phyloP scores from a whole-genome alignment of 1,284 basidiomycete species.

The Moesziomyces globuligerus region DNA sequence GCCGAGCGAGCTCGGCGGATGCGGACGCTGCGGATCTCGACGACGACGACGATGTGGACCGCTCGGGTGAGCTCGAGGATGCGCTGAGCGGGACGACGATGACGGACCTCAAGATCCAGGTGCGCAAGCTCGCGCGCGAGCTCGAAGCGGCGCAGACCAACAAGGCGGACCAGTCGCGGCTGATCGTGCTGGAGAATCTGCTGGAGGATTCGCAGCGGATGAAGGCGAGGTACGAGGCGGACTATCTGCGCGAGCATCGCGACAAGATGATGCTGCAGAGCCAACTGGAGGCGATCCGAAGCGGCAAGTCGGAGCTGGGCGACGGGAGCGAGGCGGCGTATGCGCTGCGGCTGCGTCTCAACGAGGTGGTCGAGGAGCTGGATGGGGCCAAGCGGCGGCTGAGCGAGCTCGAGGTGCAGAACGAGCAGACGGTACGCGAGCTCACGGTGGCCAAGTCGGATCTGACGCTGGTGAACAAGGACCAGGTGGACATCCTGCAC shows the following conservation, averaged over 20 bases:
- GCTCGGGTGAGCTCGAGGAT: constrained; percentile 85
- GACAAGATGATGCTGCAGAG: constrained; percentile 83
- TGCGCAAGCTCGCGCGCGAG: constrained; percentile 83
- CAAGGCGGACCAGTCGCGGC: constrained; percentile 78
- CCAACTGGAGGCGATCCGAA: constrained; percentile 86
- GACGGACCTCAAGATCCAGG: constrained; percentile 83
- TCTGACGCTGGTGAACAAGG: constrained; percentile 69
- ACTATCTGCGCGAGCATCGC: constrained; percentile 85
- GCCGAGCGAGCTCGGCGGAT: constrained; percentile 25
- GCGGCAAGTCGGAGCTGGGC: constrained; percentile 78
- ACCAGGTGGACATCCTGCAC: constrained; percentile 73
- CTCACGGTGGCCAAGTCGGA: constrained; percentile 86
- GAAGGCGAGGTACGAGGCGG: constrained; percentile 87
- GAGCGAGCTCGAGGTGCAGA: constrained; percentile 78
- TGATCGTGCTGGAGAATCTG: constrained; percentile 86
- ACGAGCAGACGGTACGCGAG: constrained; percentile 76
- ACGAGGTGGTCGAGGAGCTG: constrained; percentile 85
- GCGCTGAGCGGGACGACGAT: constrained; percentile 84
- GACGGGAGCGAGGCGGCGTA: constrained; percentile 87
- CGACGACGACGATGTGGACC: constrained; percentile 68
- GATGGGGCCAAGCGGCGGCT: constrained; percentile 78
- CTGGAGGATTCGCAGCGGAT: constrained; percentile 88
- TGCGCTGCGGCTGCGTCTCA: constrained; percentile 84
- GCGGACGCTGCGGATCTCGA: constrained; percentile 26
- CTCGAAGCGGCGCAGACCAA: constrained; percentile 79